Base-by-base conservation (phyloP, 2,329 filamentous ascomycete species). In the Neopestalotiopsis rosae region DNA sequence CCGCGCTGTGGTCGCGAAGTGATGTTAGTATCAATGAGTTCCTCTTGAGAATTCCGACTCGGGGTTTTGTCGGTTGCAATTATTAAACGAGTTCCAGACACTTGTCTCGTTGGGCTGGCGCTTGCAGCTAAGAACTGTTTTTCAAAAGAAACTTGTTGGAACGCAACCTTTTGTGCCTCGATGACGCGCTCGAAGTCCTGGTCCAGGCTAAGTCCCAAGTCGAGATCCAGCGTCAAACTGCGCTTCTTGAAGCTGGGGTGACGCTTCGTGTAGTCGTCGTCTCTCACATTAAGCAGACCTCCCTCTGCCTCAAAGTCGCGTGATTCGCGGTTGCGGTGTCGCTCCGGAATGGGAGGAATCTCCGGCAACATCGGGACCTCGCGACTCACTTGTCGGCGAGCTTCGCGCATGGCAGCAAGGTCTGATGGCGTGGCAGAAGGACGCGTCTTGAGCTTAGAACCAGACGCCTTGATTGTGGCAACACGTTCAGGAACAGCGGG, bases 101-200 rank as follows among this genome's bases (percentile, higher is more conserved):
- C 82, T 86, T 86, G 85, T 85, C 83, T 83, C 72, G 77, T 72
- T 67, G 72, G 73, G 68, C 74, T 78, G 72, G 72, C 69, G 70
- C 74, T 76, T 69, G 73, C 68, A 72, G 72, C 69, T 63, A 72
- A 57, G 62, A 74, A 72, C 45, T 75, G 17, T 57, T 71, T 66
- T 67, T 72, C 66, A 42, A 71, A 70, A 61, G 75, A 70, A 75
- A 77, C 65, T 69, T 76, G 76, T 75, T 79, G 73, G 74, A 87
- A 89, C 83, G 85, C 85, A 87, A 98, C 95, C 94, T 98, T 98
- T 92, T 98, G 95, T 79, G 91, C 89, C 83, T 98, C 94, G 76
- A 98, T 97, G 68, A 98, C 93, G 70, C 95, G 90, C 76, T 98
- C 94, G 81, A 98, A 98, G 79, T 98, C 96, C 76, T 93, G 89